Base-by-base conservation (phyloP, 306 rosid genomes). In the Cyamopsis tetragonoloba region DNA sequence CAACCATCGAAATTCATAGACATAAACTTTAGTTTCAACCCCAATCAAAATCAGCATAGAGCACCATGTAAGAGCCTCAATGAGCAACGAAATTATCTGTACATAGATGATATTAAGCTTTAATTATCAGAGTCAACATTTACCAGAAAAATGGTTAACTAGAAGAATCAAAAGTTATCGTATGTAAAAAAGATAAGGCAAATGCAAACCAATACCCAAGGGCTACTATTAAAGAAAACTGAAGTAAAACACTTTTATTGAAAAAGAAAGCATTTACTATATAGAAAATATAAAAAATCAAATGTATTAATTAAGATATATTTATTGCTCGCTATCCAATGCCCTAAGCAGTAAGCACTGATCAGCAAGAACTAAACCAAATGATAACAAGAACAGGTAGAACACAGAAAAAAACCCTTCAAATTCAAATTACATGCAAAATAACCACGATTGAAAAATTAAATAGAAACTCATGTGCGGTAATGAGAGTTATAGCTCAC, bases 1-100 rank as follows among this genome's bases (percentile, higher is more conserved):
- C 77, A 84, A 81, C 99, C 99, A 93, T 62, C 99, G 91, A 55
- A 83, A 66, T 74, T 93, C 97, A 66, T 9, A 5, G 68, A 90
- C 74, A 74, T 93, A 93, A 69, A 90, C 88, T 72, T 77, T 88
- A 10, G 96, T 90, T 81, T 93, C 97, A 39, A 83, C 54, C 44
- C 66, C 72, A 75, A 81, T 68, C 91, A 93, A 83, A 59, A 93
- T 82, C 87, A 93, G 82, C 91, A 90, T 41, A 57, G 85, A 78
- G 82, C 79, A 83, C 99, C 99, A 93, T 39, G 96, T 67, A 80
- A 86, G 61, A 79, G 83, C 87, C 84, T 86, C 86, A 28, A 83
- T 24, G 58, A 81, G 62, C 80, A 88, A 71, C 19, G 92, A 84
- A 67, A 74, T 43, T 71, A 79, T 75, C 99, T 93, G 96, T 55